These are phyloP conservation scores for Poa pratensis DNA, from an alignment of 176 grass and related monocot genomes.

Conservation along the genomic window DNA sequence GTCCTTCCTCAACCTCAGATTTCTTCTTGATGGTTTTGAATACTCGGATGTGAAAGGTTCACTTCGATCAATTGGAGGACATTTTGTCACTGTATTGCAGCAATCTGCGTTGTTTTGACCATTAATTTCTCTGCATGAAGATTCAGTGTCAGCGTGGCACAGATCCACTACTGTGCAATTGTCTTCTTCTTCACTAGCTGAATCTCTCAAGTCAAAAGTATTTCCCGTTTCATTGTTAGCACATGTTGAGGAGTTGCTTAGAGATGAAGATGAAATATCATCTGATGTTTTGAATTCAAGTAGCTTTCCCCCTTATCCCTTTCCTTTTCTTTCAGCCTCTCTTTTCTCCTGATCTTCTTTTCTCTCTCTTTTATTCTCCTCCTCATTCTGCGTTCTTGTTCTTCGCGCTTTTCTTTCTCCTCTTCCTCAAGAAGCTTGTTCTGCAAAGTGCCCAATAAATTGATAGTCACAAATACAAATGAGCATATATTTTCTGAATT, in stretches of 20 bases:
- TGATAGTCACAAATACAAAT: constrained; percentile 29
- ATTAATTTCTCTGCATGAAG: constrained; percentile 33
- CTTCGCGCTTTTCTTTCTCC: constrained; percentile 92
- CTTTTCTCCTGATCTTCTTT: constrained; percentile 96
- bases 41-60: constrained; percentile 60
- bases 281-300: constrained; percentile 47
- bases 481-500: background rate
- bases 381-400: constrained; percentile 86
- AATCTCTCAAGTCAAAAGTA: constrained; percentile 51
- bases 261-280: constrained; percentile 43
- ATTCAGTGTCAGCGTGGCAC: constrained; percentile 40
- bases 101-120: constrained; percentile 31
- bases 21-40: constrained; percentile 62
- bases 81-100: constrained; percentile 41
- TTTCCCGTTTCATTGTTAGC: constrained; percentile 50
- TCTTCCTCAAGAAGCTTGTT: constrained; percentile 97
- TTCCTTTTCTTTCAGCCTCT: constrained; percentile 90
- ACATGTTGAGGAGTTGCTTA: constrained; percentile 44
- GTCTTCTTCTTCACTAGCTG: constrained; percentile 59
- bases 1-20: constrained; percentile 66
- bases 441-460: constrained; percentile 50
- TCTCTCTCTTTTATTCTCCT: constrained; percentile 87
- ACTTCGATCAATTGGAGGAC: constrained; percentile 41
- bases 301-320: constrained; percentile 59
- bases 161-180: constrained; percentile 22